Conservation (phyloP, 2,329 filamentous ascomycete species). For the Aspergillus sp. region DNA sequence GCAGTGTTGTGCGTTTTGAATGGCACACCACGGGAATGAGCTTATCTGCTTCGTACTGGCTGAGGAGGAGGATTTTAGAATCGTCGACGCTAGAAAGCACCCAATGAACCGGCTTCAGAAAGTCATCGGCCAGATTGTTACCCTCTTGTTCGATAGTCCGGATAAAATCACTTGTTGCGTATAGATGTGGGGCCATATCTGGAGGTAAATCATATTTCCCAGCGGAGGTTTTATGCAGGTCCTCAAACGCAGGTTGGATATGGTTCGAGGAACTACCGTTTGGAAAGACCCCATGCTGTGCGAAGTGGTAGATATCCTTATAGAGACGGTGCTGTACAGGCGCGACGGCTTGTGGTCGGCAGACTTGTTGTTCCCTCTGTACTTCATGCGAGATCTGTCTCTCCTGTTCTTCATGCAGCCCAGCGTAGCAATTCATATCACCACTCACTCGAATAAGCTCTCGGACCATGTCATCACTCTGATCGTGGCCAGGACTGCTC, state of each 20-base stretch:
- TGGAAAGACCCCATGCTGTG: constrained; percentile 5
- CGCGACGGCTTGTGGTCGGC: constrained; percentile 45
- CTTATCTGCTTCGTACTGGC: constrained; percentile 59
- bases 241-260: constrained; percentile 6
- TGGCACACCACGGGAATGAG: constrained; percentile 45
- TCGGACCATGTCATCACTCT: neutral
- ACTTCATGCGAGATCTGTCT: constrained; percentile 60
- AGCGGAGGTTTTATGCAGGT: constrained; percentile 8
- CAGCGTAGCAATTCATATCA: constrained; percentile 48
- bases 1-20: constrained; percentile 41
- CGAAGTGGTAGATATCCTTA: constrained; percentile 10
- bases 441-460: constrained; percentile 3
- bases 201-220: constrained; percentile 1
- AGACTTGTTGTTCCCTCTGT: constrained; percentile 58
- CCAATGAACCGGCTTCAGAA: constrained; percentile 57
- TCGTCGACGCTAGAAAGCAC: constrained; percentile 40
- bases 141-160: neutral
- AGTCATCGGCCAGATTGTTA: constrained; percentile 51
- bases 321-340: constrained; percentile 35
- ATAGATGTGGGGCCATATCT: constrained; percentile 2
- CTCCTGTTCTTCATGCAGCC: constrained; percentile 67
- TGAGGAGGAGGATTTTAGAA: constrained; percentile 53
- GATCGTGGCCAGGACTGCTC: neutral
- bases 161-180: constrained; percentile 8
- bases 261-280: neutral